Evolutionary conservation across 78 protist genomes (phyloP), one percentile per base, ranked within the genome.

Genomic region (Dictyostelium brefeldianum): DNA sequence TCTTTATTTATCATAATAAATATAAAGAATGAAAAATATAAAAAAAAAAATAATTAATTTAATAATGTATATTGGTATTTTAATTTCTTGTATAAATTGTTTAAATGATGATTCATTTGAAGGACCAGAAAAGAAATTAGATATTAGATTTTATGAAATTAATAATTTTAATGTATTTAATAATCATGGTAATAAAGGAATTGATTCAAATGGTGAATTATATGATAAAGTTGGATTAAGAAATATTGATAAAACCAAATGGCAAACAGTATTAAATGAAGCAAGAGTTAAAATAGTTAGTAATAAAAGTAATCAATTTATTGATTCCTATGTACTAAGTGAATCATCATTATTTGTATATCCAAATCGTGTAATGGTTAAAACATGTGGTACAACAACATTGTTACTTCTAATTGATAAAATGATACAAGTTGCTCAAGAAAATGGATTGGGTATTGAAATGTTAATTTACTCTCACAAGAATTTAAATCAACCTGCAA

Each of bases 381-480:
- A 98, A 93, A 98, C 99, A 1, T 98, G 99, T 89, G 99, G 99
- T 53, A 90, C 95, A 46, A 98, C 99, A 18, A 81, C 96, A 7
- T 94, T 98, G 25, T 94, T 98, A 29, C 89, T 78, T 22, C 70
- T 84, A 56, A 46, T 98, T 8, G 96, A 92, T 3, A 69, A 48
- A 25, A n/a, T 97, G 74, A 43, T 95, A 18, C 78, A 85, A 64
- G 65, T 75, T 14, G 97, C 89, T 31, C n/a, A 25, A 50, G 83
- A 65, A 11, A 64, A 75, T 48, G 95, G 97, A 64, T 41, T 62
- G 0, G 80, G 29, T 29, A 75, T 92, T 4, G 91, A 69, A 51
- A 78, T 51, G 90, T 81, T 96, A 79, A 71, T 80, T 67, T 98
- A 87, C 83, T 94, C 97, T 1, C 95, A 98, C 67, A 85, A 89